phyloP scores from a whole-genome alignment of 805 yeast species.

The Ogataea allantospora region DNA sequence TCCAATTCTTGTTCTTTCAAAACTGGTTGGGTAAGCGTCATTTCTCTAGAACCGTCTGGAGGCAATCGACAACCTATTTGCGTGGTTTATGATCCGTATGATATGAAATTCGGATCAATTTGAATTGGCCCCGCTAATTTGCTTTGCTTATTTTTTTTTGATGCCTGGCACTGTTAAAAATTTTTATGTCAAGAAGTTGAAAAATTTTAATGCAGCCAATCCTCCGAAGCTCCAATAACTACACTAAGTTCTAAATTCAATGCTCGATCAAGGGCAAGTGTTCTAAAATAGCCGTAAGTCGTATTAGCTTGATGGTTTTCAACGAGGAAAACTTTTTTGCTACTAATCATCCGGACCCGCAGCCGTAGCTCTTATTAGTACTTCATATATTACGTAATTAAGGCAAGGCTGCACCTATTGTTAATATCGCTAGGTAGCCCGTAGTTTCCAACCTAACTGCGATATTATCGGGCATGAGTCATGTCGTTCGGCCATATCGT shows the following conservation, averaged over 20 bases:
- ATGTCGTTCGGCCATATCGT: constrained; percentile 9
- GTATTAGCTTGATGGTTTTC: too few species aligned
- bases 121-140: constrained; percentile 4
- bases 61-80: background rate
- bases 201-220: constrained; percentile 8
- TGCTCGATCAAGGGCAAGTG: too few species aligned
- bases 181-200: constrained; percentile 9
- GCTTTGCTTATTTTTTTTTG: constrained; percentile 6
- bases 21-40: constrained; percentile 6
- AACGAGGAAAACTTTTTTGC: too few species aligned
- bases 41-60: background rate
- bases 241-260: background rate
- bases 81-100: background rate
- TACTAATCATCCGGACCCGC: too few species aligned
- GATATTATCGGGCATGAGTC: too few species aligned
- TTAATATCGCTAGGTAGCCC: too few species aligned
- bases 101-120: background rate
- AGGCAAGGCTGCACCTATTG: too few species aligned
- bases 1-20: constrained; percentile 11
- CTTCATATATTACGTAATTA: too few species aligned
- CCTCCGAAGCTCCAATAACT: constrained; percentile 3
- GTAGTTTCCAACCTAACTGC: too few species aligned
- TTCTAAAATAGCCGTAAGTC: too few species aligned
- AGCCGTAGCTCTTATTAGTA: too few species aligned
- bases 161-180: constrained; percentile 2